These are phyloP conservation scores for Barnettozyma siamensis DNA, from an alignment of 805 yeast species.

Conservation along the genomic window DNA sequence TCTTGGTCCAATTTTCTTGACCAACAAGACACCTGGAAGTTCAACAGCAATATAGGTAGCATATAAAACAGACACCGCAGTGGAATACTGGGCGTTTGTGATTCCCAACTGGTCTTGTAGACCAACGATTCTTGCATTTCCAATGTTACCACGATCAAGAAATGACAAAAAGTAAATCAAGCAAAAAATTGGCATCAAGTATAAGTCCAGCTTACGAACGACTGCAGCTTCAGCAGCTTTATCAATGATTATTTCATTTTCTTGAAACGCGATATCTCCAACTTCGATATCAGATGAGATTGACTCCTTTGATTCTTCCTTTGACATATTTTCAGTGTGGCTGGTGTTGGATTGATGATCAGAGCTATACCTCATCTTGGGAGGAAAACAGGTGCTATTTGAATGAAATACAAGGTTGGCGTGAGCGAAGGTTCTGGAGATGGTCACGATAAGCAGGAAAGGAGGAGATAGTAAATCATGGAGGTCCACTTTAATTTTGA, in stretches of 20 bases:
- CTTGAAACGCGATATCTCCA: neutral
- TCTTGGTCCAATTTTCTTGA: constrained; percentile 7
- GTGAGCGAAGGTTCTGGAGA: neutral
- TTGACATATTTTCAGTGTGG: neutral
- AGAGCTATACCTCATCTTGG: neutral
- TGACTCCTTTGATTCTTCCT: neutral
- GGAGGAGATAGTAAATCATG: neutral
- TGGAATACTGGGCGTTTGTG: constrained; percentile 25
- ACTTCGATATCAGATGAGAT: neutral
- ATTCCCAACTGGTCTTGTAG: constrained; percentile 27
- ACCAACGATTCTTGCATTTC: constrained; percentile 41
- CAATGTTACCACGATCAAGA: constrained; percentile 40
- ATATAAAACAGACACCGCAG: constrained; percentile 32
- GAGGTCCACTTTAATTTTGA: neutral
- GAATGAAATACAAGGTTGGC: neutral
- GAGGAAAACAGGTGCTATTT: neutral
- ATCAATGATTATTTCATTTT: neutral
- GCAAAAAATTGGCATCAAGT: constrained; percentile 28
- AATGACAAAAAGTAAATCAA: constrained; percentile 29
- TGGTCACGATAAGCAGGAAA: neutral
- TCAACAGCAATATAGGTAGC: constrained; percentile 30
- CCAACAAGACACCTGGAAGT: constrained; percentile 2
- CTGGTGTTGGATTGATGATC: neutral
- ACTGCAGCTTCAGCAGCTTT: constrained; percentile 12
- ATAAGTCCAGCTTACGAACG: constrained; percentile 26